These are phyloP conservation scores for Colletotrichum orbiculare DNA, from an alignment of 2,329 filamentous ascomycete genomes.

Conservation along the genomic window DNA sequence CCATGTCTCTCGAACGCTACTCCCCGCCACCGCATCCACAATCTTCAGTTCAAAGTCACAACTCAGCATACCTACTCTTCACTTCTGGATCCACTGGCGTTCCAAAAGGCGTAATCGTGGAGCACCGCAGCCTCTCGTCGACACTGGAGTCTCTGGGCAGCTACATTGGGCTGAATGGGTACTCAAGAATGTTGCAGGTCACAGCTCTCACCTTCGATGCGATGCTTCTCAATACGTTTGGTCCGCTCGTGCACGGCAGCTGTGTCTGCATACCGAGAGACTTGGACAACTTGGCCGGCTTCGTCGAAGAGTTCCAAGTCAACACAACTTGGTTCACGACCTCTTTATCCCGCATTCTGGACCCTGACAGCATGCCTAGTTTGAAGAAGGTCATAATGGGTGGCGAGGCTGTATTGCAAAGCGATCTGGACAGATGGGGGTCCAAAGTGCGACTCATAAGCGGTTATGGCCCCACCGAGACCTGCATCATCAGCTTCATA, in stretches of 20 bases:
- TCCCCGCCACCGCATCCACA: neutral
- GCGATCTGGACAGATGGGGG: conserved; percentile 47
- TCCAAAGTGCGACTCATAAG: conserved; percentile 11
- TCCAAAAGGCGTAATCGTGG: conserved; percentile 43
- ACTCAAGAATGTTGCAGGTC: conserved; percentile 41
- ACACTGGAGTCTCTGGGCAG: conserved; percentile 24
- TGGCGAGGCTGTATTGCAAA: conserved; percentile 44
- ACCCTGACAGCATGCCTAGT: conserved; percentile 16
- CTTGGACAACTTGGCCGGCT: conserved; percentile 36
- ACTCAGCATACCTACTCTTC: conserved; percentile 42
- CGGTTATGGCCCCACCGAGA: conserved; percentile 24
- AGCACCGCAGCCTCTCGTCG: conserved; percentile 39
- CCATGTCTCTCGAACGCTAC: neutral
- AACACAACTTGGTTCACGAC: conserved; percentile 23
- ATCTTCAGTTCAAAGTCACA: conserved; percentile 1
- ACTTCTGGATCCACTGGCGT: conserved; percentile 44
- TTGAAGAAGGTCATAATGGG: conserved; percentile 13
- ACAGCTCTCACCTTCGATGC: conserved; percentile 39
- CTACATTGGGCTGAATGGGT: conserved; percentile 4
- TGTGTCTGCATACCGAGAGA: conserved; percentile 32
- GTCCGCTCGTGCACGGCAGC: conserved; percentile 26
- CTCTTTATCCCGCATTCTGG: conserved; percentile 14
- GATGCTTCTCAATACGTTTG: conserved; percentile 32
- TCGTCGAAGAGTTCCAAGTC: conserved; percentile 30
- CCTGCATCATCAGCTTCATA: conserved; percentile 40